Percentiles rank a stretch among this genome's conserved stretches.
phyloP scores from a whole-genome alignment of 1,139 yeast genomes.

The Protomyces pachydermus region DNA sequence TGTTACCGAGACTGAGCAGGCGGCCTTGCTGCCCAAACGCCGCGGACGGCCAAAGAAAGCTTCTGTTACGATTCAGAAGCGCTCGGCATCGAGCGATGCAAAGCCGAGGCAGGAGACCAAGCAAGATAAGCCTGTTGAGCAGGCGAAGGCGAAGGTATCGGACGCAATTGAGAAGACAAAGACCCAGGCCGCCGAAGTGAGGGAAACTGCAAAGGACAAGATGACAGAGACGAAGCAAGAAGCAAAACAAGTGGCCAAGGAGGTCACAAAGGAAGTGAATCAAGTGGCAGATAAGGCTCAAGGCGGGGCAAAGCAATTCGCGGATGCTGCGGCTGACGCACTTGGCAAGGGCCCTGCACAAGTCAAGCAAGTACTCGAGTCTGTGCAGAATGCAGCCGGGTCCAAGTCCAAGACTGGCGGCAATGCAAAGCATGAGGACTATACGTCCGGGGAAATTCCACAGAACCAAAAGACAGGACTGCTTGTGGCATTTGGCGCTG shows the following conservation, averaged over 20 bases:
- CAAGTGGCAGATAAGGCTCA: slow-evolving; percentile 1
- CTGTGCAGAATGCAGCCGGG: not conserved
- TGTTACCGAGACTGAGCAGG: not conserved
- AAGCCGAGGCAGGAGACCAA: slow-evolving; percentile 1
- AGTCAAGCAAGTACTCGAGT: not conserved
- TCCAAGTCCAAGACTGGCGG: not conserved
- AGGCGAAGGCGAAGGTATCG: not conserved
- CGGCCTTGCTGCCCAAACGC: slow-evolving; percentile 12
- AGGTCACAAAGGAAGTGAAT: not conserved
- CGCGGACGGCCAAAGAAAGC: slow-evolving; percentile 23
- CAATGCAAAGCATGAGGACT: not conserved
- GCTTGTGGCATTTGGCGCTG: slow-evolving; percentile 5
- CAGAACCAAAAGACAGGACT: slow-evolving; percentile 15
- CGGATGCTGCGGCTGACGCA: slow-evolving; percentile 16
- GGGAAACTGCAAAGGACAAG: not conserved
- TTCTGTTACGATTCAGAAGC: slow-evolving; percentile 6
- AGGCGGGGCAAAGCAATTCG: not conserved
- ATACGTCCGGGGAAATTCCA: slow-evolving; percentile 5
- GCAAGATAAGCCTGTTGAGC: not conserved
- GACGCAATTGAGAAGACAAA: slow-evolving; percentile 2
- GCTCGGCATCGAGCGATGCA: slow-evolving; percentile 16
- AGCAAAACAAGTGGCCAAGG: not conserved
- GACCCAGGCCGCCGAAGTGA: not conserved
- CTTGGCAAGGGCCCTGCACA: not conserved
- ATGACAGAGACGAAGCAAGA: not conserved